Conservation (phyloP, 192 early-diverging fungal species). For the Allomyces javanicus region DNA sequence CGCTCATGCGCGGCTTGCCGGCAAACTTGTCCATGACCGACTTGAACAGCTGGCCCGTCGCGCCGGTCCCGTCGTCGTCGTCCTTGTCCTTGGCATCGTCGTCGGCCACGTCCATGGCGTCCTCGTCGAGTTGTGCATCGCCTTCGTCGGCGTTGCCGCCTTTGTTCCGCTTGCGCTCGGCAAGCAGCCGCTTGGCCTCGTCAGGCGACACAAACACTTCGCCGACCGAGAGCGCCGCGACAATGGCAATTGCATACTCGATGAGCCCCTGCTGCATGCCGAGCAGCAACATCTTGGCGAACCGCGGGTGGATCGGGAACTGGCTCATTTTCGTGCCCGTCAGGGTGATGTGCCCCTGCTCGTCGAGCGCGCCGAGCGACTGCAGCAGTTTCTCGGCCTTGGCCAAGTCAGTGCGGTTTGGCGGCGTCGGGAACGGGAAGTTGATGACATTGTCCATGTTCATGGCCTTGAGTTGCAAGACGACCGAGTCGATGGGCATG, state of each 20-base stretch:
- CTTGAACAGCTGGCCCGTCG: slow-evolving; percentile 17
- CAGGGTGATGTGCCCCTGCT: slow-evolving; percentile 51
- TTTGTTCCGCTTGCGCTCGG: no score
- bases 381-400: slow-evolving; percentile 63
- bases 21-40: slow-evolving; percentile 21
- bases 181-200: not conserved
- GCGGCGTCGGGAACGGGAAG: slow-evolving; percentile 96
- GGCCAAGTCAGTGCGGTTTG: slow-evolving; percentile 43
- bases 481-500: slow-evolving; percentile 89
- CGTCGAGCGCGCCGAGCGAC: slow-evolving; percentile 55
- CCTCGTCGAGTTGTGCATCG: slow-evolving; percentile 34
- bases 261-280: slow-evolving; percentile 71
- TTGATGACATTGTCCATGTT: slow-evolving; percentile 80
- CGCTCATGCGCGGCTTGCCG: slow-evolving; percentile 52
- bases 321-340: slow-evolving; percentile 71
- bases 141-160: slow-evolving; percentile 23
- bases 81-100: slow-evolving; percentile 11
- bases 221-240: slow-evolving; percentile 78
- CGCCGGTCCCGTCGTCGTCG: slow-evolving; percentile 25
- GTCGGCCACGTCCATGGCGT: slow-evolving; percentile 12
- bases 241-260: slow-evolving; percentile 74
- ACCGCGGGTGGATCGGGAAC: slow-evolving; percentile 82
- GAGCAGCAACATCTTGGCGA: slow-evolving; percentile 56
- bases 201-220: slow-evolving; percentile 56
- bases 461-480: slow-evolving; percentile 97